These are phyloP conservation scores for Cladophialophora carrionii DNA, from an alignment of 2,329 filamentous ascomycete genomes.

Conservation along the genomic window DNA sequence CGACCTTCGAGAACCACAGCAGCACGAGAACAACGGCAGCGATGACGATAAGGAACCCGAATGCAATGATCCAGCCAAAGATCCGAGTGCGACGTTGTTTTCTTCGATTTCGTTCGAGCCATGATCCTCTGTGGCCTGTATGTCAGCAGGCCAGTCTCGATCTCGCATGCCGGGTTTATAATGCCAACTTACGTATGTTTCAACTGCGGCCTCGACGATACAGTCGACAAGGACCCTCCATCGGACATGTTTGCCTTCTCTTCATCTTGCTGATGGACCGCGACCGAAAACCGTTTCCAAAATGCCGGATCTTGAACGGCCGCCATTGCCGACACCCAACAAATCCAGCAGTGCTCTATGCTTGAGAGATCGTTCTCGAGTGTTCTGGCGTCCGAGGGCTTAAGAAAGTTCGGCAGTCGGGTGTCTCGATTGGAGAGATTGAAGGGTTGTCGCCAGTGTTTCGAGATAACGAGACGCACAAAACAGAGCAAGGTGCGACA, in stretches of 20 bases:
- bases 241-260: constrained; percentile 41
- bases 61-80: constrained; percentile 44
- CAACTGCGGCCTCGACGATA: constrained; percentile 20
- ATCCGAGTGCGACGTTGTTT: constrained; percentile 56
- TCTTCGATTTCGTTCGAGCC: constrained; percentile 56
- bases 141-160: constrained; percentile 4
- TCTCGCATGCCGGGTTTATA: neutral
- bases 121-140: constrained; percentile 51
- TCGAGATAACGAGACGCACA: constrained; percentile 13
- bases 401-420: constrained; percentile 15
- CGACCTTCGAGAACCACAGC: constrained; percentile 31
- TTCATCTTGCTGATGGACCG: constrained; percentile 59
- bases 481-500: constrained; percentile 5
- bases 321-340: constrained; percentile 46
- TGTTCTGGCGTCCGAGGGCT: constrained; percentile 7
- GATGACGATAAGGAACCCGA: constrained; percentile 24
- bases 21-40: constrained; percentile 31
- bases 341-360: neutral
- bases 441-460: constrained; percentile 14
- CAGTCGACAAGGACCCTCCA: constrained; percentile 23
- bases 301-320: constrained; percentile 61
- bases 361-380: constrained; percentile 10
- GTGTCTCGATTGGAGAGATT: constrained; percentile 12
- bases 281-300: constrained; percentile 63
- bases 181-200: constrained; percentile 37